phyloP scores from a whole-genome alignment of 306 rosid genomes.

The Fragaria iinumae region DNA sequence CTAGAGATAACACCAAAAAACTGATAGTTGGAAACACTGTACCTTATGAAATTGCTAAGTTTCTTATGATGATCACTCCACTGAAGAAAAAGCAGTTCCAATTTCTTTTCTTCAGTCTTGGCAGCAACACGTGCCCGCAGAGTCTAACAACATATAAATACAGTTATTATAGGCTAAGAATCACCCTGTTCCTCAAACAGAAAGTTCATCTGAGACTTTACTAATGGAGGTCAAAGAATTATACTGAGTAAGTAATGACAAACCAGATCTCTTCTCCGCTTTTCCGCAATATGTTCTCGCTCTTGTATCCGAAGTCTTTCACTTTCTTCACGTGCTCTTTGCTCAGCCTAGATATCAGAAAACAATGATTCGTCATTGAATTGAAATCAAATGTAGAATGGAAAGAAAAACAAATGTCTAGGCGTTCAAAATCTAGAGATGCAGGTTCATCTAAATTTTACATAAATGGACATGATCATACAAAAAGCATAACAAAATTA shows the following conservation, averaged over 20 bases:
- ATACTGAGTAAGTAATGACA: conserved; percentile 9
- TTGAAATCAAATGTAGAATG: neutral
- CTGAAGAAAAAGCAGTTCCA: conserved; percentile 93
- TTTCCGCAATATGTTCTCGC: conserved; percentile 88
- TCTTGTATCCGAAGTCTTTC: conserved; percentile 86
- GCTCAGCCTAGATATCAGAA: conserved; percentile 72
- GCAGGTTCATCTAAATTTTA: neutral
- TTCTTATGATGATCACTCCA: conserved; percentile 95
- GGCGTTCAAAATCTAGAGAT: neutral
- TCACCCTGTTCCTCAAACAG: neutral
- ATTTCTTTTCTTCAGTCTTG: conserved; percentile 93
- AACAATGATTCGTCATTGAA: conserved; percentile 9
- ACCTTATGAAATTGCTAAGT: conserved; percentile 96
- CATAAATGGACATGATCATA: neutral
- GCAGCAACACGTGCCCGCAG: conserved; percentile 97
- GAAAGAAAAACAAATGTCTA: neutral
- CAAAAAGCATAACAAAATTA: neutral
- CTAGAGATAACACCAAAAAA: conserved; percentile 8
- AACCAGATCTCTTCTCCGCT: conserved; percentile 91
- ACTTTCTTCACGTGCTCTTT: conserved; percentile 97
- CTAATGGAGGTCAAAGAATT: neutral
- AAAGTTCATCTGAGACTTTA: neutral
- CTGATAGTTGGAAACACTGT: conserved; percentile 18
- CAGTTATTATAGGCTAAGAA: conserved; percentile 12
- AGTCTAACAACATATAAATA: conserved; percentile 45